These are phyloP conservation scores for Mariannaea sp. DNA, from an alignment of 2,329 filamentous ascomycete genomes.

Conservation along the genomic window DNA sequence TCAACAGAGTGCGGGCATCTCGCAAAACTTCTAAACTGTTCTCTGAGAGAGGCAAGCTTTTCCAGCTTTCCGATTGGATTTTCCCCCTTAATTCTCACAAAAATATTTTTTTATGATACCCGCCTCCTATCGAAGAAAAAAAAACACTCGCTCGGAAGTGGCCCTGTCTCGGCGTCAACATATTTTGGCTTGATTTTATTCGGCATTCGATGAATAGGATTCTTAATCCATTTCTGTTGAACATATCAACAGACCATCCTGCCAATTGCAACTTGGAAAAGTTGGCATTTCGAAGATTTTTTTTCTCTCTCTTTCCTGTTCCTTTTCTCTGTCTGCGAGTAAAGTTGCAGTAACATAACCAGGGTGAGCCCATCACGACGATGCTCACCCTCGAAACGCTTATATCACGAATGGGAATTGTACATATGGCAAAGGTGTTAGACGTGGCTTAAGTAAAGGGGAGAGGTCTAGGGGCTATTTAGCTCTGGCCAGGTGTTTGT, in stretches of 20 bases:
- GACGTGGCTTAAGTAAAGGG: conserved; percentile 12
- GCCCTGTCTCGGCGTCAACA: conserved; percentile 30
- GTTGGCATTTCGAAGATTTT: conserved; percentile 2
- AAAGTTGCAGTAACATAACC: conserved; percentile 5
- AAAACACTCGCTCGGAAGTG: conserved; percentile 37
- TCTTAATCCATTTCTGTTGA: conserved; percentile 6
- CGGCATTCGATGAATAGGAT: conserved; percentile 12
- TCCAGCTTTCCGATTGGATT: conserved; percentile 8
- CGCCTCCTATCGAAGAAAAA: conserved; percentile 37
- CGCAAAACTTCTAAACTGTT: conserved; percentile 82
- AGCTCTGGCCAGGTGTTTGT: neutral
- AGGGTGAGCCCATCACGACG: conserved; percentile 8
- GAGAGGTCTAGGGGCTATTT: no score
- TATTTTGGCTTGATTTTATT: conserved; percentile 28
- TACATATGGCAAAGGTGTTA: conserved; percentile 34
- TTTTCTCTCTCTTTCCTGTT: conserved; percentile 2
- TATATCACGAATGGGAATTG: conserved; percentile 37
- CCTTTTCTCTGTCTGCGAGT: conserved; percentile 10
- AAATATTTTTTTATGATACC: conserved; percentile 34
- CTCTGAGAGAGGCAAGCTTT: conserved; percentile 3
- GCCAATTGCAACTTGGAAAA: conserved; percentile 24
- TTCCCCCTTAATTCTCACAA: conserved; percentile 12
- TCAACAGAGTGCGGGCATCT: conserved; percentile 91
- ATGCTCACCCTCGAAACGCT: conserved; percentile 22
- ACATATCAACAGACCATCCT: conserved; percentile 1